A percentile compares a stretch with the other conserved stretches of the same genome.
Conservation (phyloP, 2,329 filamentous ascomycete species). For the Calonectria pauciramosa region DNA sequence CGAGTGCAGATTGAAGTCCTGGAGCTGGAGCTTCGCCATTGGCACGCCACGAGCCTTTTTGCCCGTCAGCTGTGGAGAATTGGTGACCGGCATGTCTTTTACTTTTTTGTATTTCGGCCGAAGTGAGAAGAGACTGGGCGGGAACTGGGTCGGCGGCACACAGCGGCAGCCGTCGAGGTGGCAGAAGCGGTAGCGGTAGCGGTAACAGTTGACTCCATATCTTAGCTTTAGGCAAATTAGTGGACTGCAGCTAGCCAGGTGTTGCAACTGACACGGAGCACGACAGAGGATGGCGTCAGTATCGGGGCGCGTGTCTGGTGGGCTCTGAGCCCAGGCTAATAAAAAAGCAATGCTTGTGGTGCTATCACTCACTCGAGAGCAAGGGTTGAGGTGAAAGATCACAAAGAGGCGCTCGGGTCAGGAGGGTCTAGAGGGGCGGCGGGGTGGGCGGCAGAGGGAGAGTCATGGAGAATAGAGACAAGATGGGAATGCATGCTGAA, state of each 20-base stretch:
- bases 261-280: not conserved
- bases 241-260: not conserved
- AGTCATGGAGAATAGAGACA: not conserved
- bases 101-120: not conserved
- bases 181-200: not conserved
- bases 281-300: conserved; percentile 36
- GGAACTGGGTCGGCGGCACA: not conserved
- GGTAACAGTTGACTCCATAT: not conserved
- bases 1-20: not conserved
- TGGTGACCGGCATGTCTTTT: not conserved
- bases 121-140: not conserved
- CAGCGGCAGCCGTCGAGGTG: not conserved
- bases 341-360: conserved; percentile 39
- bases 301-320: conserved; percentile 15
- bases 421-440: conserved; percentile 5
- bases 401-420: conserved; percentile 3
- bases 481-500: not conserved
- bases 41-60: not conserved
- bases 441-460: conserved; percentile 2
- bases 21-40: not conserved
- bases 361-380: conserved; percentile 22
- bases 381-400: conserved; percentile 19
- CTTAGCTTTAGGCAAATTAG: not conserved
- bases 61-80: not conserved
- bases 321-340: conserved; percentile 17